phyloP scores from a whole-genome alignment of 441 rosid genomes.

The Lagerstroemia fauriei region DNA sequence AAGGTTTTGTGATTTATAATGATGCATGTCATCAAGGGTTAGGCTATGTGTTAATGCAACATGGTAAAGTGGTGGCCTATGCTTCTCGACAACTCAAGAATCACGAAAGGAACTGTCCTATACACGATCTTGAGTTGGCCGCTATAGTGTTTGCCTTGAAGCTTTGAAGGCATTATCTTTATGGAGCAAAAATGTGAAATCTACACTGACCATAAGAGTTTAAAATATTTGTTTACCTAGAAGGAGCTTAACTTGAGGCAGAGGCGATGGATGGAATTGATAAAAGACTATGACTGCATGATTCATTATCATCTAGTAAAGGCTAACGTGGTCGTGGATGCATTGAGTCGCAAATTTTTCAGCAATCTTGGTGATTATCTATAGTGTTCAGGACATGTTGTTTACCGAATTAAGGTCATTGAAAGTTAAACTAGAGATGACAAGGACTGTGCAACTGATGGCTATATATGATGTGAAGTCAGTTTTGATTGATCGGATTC shows the following conservation, averaged over 20 bases:
- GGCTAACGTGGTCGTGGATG: neutral
- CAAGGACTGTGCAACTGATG: too few species aligned
- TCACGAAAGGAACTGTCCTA: neutral
- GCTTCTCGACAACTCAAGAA: neutral
- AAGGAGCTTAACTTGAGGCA: neutral
- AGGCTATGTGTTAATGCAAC: slow-evolving; percentile 7
- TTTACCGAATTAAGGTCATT: too few species aligned
- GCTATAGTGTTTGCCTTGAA: neutral
- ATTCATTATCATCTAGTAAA: neutral
- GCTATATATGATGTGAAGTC: too few species aligned
- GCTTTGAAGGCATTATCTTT: neutral
- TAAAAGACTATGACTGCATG: neutral
- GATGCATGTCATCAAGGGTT: neutral
- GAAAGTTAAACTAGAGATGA: too few species aligned
- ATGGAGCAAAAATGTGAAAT: too few species aligned
- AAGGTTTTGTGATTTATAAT: neutral
- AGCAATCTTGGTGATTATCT: too few species aligned
- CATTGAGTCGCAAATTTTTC: too few species aligned
- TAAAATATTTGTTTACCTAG: neutral
- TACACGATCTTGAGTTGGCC: neutral
- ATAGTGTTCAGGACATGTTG: too few species aligned
- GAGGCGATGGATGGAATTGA: neutral
- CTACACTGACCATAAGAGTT: neutral
- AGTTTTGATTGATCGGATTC: too few species aligned
- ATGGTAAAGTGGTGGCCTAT: neutral